Evolutionary conservation across 2,329 filamentous ascomycete genomes (phyloP).

Genomic region (Drechmeria coniospora): DNA sequence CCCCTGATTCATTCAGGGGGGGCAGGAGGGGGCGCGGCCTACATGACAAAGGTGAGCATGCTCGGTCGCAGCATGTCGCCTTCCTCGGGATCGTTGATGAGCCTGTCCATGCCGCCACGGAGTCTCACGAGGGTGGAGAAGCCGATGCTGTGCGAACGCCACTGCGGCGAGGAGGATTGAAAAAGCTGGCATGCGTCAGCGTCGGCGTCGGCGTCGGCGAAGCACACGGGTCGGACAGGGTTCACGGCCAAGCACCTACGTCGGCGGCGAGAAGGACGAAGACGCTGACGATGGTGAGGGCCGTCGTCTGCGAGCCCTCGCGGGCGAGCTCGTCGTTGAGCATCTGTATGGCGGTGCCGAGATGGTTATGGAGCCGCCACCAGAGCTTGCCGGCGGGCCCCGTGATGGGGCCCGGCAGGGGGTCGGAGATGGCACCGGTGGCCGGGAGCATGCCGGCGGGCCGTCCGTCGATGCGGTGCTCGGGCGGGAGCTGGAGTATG

Average conservation of each 20-base stretch:
- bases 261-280: constrained; percentile 1
- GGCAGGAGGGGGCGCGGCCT: not conserved
- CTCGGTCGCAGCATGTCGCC: not conserved
- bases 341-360: not conserved
- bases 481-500: not conserved
- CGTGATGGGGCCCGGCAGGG: not conserved
- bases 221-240: not conserved
- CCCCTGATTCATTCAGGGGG: too few species aligned
- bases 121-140: not conserved
- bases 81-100: not conserved
- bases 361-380: constrained; percentile 1
- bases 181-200: not conserved
- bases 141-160: not conserved
- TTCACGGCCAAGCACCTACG: not conserved
- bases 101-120: not conserved
- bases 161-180: not conserved
- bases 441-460: not conserved
- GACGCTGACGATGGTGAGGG: constrained; percentile 1
- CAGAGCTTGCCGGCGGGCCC: not conserved
- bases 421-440: not conserved
- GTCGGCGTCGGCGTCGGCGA: not conserved
- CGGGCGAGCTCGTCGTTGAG: constrained; percentile 1
- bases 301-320: not conserved
- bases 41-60: constrained; percentile 1
- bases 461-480: not conserved